Evolutionary conservation across 257 asterid genomes (phyloP).

Genomic region (Verbascum thapsus): DNA sequence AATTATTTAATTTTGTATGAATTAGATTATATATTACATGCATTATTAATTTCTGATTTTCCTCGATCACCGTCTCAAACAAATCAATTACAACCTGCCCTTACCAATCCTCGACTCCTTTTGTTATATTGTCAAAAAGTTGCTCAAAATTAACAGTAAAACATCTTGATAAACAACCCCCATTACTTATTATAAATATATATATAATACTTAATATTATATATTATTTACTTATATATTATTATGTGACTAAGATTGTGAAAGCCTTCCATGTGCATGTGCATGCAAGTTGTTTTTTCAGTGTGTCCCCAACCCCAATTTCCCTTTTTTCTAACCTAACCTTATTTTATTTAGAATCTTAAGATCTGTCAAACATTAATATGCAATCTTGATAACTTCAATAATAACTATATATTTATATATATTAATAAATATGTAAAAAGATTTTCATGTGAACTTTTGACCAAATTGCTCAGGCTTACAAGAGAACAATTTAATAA

Average conservation of each 20-base stretch:
- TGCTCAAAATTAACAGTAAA: not conserved
- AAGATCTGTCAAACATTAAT: not conserved
- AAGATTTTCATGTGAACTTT: no score
- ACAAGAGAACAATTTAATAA: no score
- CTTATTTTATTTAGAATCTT: not conserved
- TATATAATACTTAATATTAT: not conserved
- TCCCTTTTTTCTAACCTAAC: constrained; percentile 1
- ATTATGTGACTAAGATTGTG: not conserved
- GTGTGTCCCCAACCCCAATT: no score
- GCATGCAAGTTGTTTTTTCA: no score
- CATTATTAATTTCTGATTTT: no score
- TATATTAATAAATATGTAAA: no score
- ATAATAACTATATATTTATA: not conserved
- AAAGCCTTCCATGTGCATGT: constrained; percentile 15
- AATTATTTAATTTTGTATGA: no score
- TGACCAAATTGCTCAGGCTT: no score
- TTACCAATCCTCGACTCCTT: constrained; percentile 34
- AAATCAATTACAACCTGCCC: constrained; percentile 21
- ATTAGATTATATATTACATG: no score
- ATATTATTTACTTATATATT: not conserved
- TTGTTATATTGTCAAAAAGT: constrained; percentile 28
- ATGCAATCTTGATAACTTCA: not conserved
- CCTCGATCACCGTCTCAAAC: not conserved
- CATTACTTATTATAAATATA: not conserved
- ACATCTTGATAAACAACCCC: not conserved